Evolutionary conservation across 306 rosid genomes (phyloP).

Genomic region (Lathyrus oleraceus): DNA sequence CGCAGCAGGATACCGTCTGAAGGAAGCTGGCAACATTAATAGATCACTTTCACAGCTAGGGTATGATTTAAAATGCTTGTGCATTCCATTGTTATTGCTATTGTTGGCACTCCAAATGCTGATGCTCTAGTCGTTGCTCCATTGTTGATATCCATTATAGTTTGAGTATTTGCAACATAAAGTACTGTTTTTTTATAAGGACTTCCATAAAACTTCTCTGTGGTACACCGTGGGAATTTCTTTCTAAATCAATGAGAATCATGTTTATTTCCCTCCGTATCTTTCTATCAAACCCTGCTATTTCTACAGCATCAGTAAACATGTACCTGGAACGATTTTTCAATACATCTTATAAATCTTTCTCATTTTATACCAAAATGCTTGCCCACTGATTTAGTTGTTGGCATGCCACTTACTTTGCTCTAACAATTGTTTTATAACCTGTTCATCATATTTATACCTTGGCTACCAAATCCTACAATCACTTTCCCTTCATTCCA

Average conservation of each 20-base stretch:
- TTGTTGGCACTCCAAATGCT: neutral
- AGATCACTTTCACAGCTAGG: slow-evolving; percentile 67
- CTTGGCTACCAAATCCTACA: slow-evolving; percentile 15
- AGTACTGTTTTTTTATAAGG: neutral
- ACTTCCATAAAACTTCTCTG: neutral
- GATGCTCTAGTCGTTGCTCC: neutral
- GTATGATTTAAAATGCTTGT: slow-evolving; percentile 46
- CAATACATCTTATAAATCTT: slow-evolving; percentile 10
- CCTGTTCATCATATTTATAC: slow-evolving; percentile 7
- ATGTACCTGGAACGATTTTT: neutral
- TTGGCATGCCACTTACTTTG: slow-evolving; percentile 8
- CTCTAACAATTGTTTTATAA: neutral
- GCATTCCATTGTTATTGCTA: neutral
- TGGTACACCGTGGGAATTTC: neutral
- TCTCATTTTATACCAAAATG: slow-evolving; percentile 12
- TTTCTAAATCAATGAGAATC: neutral
- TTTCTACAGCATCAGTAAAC: neutral
- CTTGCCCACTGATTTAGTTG: neutral
- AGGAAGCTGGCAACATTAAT: slow-evolving; percentile 94
- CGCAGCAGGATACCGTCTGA: slow-evolving; percentile 91
- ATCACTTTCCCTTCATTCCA: slow-evolving; percentile 12
- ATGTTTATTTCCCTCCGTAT: neutral
- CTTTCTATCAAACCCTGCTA: neutral
- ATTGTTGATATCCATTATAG: neutral
- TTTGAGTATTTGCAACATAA: neutral